Evolutionary conservation across 129 eudicot genomes (phyloP), one percentile per base, ranked within the genome.

Genomic region (Kitagawia praeruptora): DNA sequence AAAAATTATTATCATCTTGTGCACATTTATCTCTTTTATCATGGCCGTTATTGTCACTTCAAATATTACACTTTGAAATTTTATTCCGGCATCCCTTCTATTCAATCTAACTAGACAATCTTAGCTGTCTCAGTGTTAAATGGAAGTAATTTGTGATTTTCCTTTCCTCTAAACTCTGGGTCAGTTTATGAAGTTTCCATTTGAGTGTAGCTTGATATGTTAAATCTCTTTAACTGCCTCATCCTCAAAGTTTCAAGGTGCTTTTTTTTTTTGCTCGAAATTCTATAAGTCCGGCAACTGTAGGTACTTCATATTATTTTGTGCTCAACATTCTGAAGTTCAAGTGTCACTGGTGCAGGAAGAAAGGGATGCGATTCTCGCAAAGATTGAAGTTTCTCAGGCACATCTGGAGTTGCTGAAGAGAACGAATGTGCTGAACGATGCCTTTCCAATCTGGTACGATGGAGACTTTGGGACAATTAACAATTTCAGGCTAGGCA

Each of bases 381-480:
- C 98, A n/a, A 95, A 95, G 88, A 89, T 82, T 71, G 98, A 95
- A 87, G 98, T 92, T 82, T 91, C 98, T 75, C 94, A 90, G 87
- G 96, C 97, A 84, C 98, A 95, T 84, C 82, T 95, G 38, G 97
- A 95, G 81, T 83, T 88, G 81, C 84, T 95, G 81, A 92, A 95
- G 87, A 90, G 85, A 46, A 92, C 94, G 12, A 95, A 92, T 86
- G 98, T 95, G 73, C 87, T 95, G 45, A 92, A 95, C 80, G 98
- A 95, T 78, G 98, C 98, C 39, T 95, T 95, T 74, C 96, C 96
- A 44, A 92, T 95, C 38, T 83, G 90, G 91, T 83, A 87, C 85
- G 98, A 92, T 83, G 97, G 97, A 44, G 98, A 95, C 21, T 95
- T 95, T 87, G 98, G 98, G 81, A 95, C 98, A 63, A 95, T 95